These are phyloP conservation scores for Auricularia sp. DNA, from an alignment of 768 basidiomycete genomes.

Conservation along the genomic window DNA sequence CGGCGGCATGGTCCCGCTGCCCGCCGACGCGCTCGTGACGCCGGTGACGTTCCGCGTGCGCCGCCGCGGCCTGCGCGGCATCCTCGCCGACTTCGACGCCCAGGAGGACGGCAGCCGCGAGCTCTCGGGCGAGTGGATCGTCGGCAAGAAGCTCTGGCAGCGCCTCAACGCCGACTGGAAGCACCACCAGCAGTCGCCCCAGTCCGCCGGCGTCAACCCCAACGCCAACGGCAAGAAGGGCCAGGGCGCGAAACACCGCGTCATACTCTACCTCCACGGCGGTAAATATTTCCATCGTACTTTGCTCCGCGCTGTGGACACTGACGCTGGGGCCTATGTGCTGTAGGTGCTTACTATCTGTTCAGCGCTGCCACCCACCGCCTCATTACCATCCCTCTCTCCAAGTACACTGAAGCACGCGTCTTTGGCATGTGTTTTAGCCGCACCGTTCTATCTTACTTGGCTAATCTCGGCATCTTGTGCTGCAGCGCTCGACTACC, in stretches of 20 bases:
- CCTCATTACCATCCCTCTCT: slow-evolving; percentile 79
- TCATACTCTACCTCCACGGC: slow-evolving; percentile 90
- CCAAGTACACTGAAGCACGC: slow-evolving; percentile 79
- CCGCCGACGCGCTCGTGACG: slow-evolving; percentile 88
- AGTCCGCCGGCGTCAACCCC: slow-evolving; percentile 11
- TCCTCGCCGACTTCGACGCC: slow-evolving; percentile 65
- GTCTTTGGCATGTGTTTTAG: slow-evolving; percentile 58
- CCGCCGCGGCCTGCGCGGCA: slow-evolving; percentile 61
- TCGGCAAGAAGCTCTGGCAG: slow-evolving; percentile 87
- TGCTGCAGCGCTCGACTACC: slow-evolving; percentile 77
- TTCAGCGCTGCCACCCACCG: slow-evolving; percentile 88
- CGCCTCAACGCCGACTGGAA: slow-evolving; percentile 76
- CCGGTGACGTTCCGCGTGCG: slow-evolving; percentile 85
- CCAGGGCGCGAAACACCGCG: slow-evolving; percentile 42
- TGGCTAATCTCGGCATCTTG: background rate
- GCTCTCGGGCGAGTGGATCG: slow-evolving; percentile 91
- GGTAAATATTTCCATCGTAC: slow-evolving; percentile 36
- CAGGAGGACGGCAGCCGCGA: slow-evolving; percentile 69
- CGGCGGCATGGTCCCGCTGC: slow-evolving; percentile 72
- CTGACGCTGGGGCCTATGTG: background rate
- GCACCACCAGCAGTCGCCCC: slow-evolving; percentile 24
- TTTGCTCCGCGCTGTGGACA: background rate
- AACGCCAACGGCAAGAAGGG: slow-evolving; percentile 26
- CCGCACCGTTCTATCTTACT: background rate
- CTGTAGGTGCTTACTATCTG: slow-evolving; percentile 78